Conservation (phyloP, 139 green algal species). For the Chlamydomonas asymmetrica region DNA sequence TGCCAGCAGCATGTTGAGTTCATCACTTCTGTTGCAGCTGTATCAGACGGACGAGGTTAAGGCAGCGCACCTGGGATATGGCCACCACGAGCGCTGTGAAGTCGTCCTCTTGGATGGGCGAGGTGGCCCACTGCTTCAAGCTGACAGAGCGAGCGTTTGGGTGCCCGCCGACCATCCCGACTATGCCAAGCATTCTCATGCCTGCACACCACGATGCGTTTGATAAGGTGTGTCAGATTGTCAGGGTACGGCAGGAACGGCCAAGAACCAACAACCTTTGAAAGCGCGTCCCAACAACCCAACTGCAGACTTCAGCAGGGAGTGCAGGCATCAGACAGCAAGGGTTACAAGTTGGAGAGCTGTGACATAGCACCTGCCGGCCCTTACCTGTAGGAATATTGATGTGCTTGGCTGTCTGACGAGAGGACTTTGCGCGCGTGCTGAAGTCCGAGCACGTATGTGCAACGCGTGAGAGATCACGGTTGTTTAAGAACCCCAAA, state of each 20-base stretch:
- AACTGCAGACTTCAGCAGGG: not conserved
- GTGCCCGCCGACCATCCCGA: constrained; percentile 40
- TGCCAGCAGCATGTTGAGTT: too few species aligned
- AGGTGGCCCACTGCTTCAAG: constrained; percentile 26
- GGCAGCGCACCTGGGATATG: too few species aligned
- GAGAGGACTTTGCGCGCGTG: not conserved
- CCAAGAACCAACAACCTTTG: not conserved
- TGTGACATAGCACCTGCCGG: not conserved
- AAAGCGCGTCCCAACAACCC: not conserved
- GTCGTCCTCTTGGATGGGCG: constrained; percentile 20
- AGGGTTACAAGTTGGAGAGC: not conserved
- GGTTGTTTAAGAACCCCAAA: constrained; percentile 13
- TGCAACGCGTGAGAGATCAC: constrained; percentile 28
- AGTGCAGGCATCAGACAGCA: not conserved
- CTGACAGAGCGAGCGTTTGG: constrained; percentile 37
- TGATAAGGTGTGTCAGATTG: not conserved
- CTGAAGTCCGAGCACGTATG: constrained; percentile 42
- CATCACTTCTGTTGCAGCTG: too few species aligned
- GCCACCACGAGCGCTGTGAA: constrained; percentile 31
- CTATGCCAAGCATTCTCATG: constrained; percentile 31
- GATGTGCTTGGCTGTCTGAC: constrained; percentile 22
- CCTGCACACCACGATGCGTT: too few species aligned
- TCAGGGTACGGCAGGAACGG: not conserved
- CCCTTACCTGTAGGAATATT: constrained; percentile 32
- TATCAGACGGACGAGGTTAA: too few species aligned